Percentiles rank a stretch among this genome's conserved stretches.
Conservation (phyloP, 1,284 basidiomycete species). For the Naganishia sp. region DNA sequence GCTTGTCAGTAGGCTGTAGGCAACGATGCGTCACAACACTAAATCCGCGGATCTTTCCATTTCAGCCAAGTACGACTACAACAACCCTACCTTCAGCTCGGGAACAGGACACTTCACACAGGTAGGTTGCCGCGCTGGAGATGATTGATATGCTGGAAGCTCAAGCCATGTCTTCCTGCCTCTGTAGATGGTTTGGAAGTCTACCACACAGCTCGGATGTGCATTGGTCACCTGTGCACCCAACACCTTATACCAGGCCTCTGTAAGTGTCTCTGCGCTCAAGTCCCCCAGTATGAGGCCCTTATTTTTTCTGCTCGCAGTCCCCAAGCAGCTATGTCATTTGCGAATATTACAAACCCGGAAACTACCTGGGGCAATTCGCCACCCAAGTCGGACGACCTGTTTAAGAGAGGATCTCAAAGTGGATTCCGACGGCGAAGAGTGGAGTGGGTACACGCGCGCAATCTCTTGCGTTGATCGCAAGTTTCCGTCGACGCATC, state of each 20-base stretch:
- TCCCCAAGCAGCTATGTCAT: conserved; percentile 26
- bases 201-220: conserved; percentile 46
- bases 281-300: background rate
- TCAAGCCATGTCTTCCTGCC: background rate
- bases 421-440: no score
- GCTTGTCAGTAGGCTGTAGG: conserved; percentile 36
- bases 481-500: no score
- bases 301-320: background rate
- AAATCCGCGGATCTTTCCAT: conserved; percentile 25
- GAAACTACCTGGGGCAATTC: conserved; percentile 26
- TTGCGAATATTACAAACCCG: conserved; percentile 29
- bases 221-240: conserved; percentile 39
- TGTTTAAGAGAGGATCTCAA: background rate
- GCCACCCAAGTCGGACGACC: conserved; percentile 24
- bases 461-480: no score
- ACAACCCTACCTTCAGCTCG: conserved; percentile 37
- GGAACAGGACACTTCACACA: conserved; percentile 48
- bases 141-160: background rate
- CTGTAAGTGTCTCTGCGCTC: background rate
- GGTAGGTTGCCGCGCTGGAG: conserved; percentile 29
- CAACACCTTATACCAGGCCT: conserved; percentile 9
- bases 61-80: conserved; percentile 37
- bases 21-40: conserved; percentile 9
- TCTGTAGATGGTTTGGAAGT: conserved; percentile 45
- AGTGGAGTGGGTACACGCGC: no score